phyloP scores from a whole-genome alignment of 371 early-diverging fungal genomes.

The Encephalitozoon hellem region DNA sequence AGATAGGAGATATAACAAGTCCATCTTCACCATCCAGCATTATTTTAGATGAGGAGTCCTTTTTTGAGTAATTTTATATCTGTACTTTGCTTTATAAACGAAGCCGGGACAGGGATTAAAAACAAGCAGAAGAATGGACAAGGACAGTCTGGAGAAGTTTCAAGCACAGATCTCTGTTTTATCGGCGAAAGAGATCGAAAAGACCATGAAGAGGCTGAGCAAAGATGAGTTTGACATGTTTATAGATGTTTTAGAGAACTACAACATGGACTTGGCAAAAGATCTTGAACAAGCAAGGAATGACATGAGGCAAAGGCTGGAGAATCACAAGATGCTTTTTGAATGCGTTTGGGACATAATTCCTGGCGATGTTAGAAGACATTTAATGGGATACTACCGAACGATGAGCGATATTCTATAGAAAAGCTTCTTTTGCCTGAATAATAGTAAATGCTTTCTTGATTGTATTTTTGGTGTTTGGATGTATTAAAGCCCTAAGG shows the following conservation, averaged over 20 bases:
- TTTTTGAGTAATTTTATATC: background rate
- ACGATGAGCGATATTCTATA: background rate
- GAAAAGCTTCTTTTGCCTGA: background rate
- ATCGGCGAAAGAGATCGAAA: background rate
- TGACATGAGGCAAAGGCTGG: background rate
- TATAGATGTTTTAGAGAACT: constrained; percentile 2
- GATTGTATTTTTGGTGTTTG: background rate
- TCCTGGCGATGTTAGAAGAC: background rate
- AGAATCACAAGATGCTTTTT: background rate
- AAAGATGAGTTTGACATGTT: constrained; percentile 5
- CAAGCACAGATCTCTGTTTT: background rate
- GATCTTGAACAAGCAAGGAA: background rate
- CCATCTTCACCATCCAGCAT: constrained; percentile 60
- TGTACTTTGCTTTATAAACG: background rate
- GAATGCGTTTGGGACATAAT: background rate
- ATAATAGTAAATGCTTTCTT: background rate
- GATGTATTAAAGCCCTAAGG: background rate
- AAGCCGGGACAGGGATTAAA: background rate
- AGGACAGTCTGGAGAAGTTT: background rate
- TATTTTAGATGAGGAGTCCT: constrained; percentile 46
- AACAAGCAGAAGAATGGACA: background rate
- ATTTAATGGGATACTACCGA: background rate
- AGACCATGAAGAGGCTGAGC: background rate
- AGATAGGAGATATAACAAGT: constrained; percentile 62
- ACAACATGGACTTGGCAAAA: constrained; percentile 3